Conservation (phyloP, 2,329 filamentous ascomycete species). For the Torrubiellomyces zombiae region DNA sequence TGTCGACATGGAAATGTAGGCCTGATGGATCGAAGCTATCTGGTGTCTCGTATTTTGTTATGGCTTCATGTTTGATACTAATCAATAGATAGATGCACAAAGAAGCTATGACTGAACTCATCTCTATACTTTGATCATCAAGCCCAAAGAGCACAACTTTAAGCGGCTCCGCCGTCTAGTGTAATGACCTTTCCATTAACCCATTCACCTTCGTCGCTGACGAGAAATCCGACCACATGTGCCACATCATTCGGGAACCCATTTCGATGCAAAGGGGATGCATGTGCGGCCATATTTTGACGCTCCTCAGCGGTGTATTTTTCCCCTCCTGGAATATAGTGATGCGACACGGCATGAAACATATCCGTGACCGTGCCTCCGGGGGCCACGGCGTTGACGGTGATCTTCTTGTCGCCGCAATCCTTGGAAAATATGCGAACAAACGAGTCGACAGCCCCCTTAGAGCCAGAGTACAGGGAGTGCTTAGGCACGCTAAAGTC, state of each 20-base stretch:
- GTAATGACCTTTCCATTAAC: constrained; percentile 25
- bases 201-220: constrained; percentile 29
- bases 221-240: constrained; percentile 12
- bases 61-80: no score
- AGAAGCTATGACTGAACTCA: constrained; percentile 23
- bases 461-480: constrained; percentile 57
- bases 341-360: constrained; percentile 20
- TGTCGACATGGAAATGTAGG: constrained; percentile 14
- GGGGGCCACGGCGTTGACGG: constrained; percentile 50
- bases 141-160: constrained; percentile 16
- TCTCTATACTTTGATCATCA: constrained; percentile 24
- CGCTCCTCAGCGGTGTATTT: constrained; percentile 39
- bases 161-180: constrained; percentile 9
- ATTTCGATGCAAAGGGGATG: constrained; percentile 48
- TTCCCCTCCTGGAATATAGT: constrained; percentile 43
- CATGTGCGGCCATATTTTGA: constrained; percentile 40
- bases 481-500: constrained; percentile 53
- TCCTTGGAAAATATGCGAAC: constrained; percentile 59
- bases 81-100: no score
- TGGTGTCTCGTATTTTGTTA: no score
- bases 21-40: no score
- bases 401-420: constrained; percentile 49
- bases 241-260: constrained; percentile 53
- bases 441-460: constrained; percentile 64
- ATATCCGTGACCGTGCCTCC: constrained; percentile 54